phyloP scores from a whole-genome alignment of 2,329 filamentous ascomycete genomes.

The Botrytis porri region DNA sequence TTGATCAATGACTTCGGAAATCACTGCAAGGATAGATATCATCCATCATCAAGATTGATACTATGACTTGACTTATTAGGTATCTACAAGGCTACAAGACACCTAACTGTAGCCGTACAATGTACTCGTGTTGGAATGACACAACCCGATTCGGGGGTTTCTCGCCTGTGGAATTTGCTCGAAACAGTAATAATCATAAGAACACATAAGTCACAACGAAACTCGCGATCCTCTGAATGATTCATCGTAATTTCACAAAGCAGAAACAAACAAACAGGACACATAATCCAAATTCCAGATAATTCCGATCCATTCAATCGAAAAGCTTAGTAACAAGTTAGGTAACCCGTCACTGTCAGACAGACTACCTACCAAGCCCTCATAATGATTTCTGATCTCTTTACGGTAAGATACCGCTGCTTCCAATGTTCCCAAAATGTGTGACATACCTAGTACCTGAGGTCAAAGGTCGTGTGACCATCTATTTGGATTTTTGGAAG shows the following conservation, averaged over 20 bases:
- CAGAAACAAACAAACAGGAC: neutral
- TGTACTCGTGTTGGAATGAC: neutral
- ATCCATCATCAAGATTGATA: neutral
- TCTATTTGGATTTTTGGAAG: neutral
- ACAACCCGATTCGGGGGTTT: neutral
- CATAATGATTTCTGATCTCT: neutral
- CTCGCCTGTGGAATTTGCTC: neutral
- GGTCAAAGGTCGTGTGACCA: conserved; percentile 8
- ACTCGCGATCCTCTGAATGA: conserved; percentile 10
- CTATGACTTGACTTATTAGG: neutral
- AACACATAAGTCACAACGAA: neutral
- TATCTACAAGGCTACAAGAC: neutral
- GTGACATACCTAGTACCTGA: neutral
- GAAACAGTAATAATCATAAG: neutral
- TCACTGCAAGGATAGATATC: neutral
- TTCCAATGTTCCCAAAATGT: neutral
- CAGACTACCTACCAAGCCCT: neutral
- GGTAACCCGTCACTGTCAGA: neutral
- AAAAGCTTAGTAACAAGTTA: neutral
- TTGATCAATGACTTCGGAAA: neutral
- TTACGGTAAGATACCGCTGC: neutral
- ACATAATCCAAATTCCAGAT: neutral
- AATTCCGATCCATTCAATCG: neutral
- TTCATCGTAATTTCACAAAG: conserved; percentile 4
- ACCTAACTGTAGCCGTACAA: neutral